Conservation (phyloP, 306 rosid species). For the Trifolium repens region DNA sequence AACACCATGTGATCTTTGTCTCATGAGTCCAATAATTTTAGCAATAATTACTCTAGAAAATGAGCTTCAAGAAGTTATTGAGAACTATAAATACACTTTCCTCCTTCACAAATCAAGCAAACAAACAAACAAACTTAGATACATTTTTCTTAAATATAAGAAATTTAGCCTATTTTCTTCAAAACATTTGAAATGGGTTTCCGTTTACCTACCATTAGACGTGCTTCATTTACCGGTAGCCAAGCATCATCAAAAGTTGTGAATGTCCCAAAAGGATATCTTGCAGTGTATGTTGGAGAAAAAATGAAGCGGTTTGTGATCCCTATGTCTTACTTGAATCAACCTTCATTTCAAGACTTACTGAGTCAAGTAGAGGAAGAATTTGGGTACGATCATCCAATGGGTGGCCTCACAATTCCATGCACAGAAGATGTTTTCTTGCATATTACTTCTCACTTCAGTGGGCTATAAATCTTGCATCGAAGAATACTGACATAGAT, state of each 20-base stretch:
- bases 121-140: not conserved
- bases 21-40: slow-evolving; percentile 8
- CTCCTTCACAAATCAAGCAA: slow-evolving; percentile 12
- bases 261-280: slow-evolving; percentile 53
- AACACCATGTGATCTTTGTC: slow-evolving; percentile 35
- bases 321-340: slow-evolving; percentile 20
- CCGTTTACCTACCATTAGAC: slow-evolving; percentile 36
- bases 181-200: slow-evolving; percentile 40
- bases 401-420: slow-evolving; percentile 41
- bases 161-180: not conserved
- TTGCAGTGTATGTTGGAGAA: slow-evolving; percentile 63
- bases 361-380: slow-evolving; percentile 15
- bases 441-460: slow-evolving; percentile 10
- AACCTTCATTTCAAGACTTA: slow-evolving; percentile 33
- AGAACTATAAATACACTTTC: not conserved
- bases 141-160: not conserved
- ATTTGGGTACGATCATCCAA: slow-evolving; percentile 32
- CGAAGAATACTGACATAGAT: not conserved
- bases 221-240: slow-evolving; percentile 27
- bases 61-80: not conserved
- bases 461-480: slow-evolving; percentile 12
- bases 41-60: slow-evolving; percentile 6
- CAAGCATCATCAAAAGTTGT: not conserved
- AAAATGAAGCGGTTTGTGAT: slow-evolving; percentile 26
- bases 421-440: slow-evolving; percentile 3